A percentile compares a stretch with the other conserved stretches of the same genome.
Evolutionary conservation across 2,329 filamentous ascomycete species (phyloP).

Genomic region (Botrytis elliptica): DNA sequence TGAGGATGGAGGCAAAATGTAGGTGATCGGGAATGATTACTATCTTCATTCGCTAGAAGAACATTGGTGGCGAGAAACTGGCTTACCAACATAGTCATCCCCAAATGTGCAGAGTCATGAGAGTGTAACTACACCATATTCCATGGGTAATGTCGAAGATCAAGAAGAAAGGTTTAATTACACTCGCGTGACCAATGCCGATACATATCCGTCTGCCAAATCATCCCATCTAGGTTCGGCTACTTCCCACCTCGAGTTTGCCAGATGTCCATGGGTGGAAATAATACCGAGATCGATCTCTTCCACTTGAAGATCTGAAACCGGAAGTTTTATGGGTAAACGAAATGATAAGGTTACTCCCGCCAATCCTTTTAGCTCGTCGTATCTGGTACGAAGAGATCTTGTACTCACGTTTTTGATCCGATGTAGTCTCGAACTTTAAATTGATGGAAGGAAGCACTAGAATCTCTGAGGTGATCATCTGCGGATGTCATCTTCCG

Average conservation of each 20-base stretch:
- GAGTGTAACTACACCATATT: background rate
- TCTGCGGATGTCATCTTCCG: background rate
- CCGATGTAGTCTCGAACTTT: background rate
- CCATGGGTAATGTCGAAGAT: background rate
- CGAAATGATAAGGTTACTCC: conserved; percentile 1
- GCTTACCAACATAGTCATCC: background rate
- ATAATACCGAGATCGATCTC: background rate
- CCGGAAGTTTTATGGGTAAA: background rate
- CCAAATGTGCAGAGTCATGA: background rate
- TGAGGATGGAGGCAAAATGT: background rate
- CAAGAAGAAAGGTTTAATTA: background rate
- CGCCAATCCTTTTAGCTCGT: background rate
- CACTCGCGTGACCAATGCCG: background rate
- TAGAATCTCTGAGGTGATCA: background rate
- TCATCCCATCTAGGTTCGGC: background rate
- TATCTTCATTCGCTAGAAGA: background rate
- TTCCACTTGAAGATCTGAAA: background rate
- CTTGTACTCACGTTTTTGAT: background rate
- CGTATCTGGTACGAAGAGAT: background rate
- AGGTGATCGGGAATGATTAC: background rate
- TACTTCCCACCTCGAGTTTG: background rate
- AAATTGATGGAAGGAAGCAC: background rate
- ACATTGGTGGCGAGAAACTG: background rate
- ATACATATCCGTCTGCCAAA: background rate
- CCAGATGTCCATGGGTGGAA: background rate